Evolutionary conservation across 768 basidiomycete species (phyloP), one percentile per base, ranked within the genome.

Genomic region (Podaxis sp.): DNA sequence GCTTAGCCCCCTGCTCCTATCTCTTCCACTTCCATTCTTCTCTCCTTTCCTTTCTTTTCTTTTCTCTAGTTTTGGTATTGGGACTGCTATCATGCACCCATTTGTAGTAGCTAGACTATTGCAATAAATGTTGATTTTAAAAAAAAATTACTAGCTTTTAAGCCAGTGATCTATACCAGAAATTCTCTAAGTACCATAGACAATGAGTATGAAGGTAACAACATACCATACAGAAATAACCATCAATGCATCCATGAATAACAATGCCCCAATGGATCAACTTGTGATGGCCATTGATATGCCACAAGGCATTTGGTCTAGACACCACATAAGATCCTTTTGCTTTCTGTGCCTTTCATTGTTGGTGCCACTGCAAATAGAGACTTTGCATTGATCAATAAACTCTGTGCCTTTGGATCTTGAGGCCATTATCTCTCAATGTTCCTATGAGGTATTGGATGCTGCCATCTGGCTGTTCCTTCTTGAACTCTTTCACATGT

Each of bases 201-300:
- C 9, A 40, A 40, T 40, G 15, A 28, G 1, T 28, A 28, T 28
- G 28, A 40, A 15, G 11, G 4, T 33, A 49, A 42, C 30, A 19
- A 46, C 58, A 13, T 46, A 17, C 13, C 15, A 75, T 71, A 0
- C 72, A 65, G 49, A 74, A 75, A 65, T 72, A 74, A 0, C 80
- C 80, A 66, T 81, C 78, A 22, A 78, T 65, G 57, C 74, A 72
- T 0, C 75, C 75, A 66, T 76, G 74, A 9, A 75, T 69, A 33
- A 72, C 72, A 63, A 76, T 70, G 7, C 75, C 75, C 76, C 76
- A 79, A 0, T 63, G 71, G 9, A 70, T 68, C 0, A 79, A 59
- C 56, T 75, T 78, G 57, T 79, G 74, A 59, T 77, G 75, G 1
- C 75, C 71, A 66, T 78, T 74, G 24, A 68, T 62, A 63, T 78